Evolutionary conservation across 2,329 filamentous ascomycete genomes (phyloP), one percentile per base, ranked within the genome.

Genomic region (Penicillium sp.): DNA sequence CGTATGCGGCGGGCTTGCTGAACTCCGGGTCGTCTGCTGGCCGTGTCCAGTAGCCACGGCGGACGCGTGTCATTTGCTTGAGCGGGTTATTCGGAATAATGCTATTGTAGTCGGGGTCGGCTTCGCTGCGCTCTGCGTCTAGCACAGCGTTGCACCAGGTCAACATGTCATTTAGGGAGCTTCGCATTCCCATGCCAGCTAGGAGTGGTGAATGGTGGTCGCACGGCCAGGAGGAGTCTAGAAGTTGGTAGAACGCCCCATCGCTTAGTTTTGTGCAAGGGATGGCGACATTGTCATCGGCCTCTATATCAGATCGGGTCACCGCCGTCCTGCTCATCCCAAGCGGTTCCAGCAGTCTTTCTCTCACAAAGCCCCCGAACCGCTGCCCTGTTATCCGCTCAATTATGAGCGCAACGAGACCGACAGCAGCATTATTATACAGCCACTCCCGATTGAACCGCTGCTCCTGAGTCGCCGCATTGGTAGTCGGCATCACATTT

Each of bases 361-460:
- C 58, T 7, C 63, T 55, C 1, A 74, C 54, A 50, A 71, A 71
- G 26, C 70, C 63, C 5, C 54, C 63, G 57, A 66, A 74, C n/a
- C 57, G 56, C 35, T 65, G 48, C 5, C 69, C 67, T n/a, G 62
- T 62, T 5, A 71, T 41, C 8, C 60, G 56, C 56, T 73, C 64
- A 31, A 73, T 64, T 6, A 69, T 64, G 13, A 65, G 51, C 0
- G 66, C 69, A 2, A 67, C 60, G 19, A 74, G 51, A 9, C 68
- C 72, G 29, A 70, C 70, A 9, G 52, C 52, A n/a, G 50, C 50
- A 51, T 73, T 75, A 49, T 71, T 75, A 59, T 74, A 72, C 7
- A 30, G 9, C 46, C 46, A 58, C 4, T 58, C 29, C 0, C n/a
- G 17, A 21, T 58, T 58, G 23, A 58, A 58, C 47, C 55, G 17